These are phyloP conservation scores for Apium graveolens DNA, from an alignment of 129 eudicot genomes.

Conservation along the genomic window DNA sequence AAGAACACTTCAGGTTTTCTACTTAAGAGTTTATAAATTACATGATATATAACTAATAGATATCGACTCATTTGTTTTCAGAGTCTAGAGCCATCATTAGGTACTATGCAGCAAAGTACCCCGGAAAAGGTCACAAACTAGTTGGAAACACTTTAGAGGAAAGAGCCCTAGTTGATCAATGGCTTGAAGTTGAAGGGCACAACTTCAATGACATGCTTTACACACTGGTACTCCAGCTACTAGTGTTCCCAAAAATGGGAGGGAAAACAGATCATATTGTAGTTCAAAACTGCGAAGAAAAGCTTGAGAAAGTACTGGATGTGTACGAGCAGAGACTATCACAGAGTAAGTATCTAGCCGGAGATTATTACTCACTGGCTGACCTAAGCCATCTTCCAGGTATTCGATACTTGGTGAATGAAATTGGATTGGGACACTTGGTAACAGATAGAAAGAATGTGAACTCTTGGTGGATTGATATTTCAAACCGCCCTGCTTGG, in stretches of 20 bases:
- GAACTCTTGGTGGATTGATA: constrained; percentile 66
- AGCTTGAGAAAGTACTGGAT: constrained; percentile 54
- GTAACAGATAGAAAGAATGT: constrained; percentile 46
- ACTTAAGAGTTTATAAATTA: background rate
- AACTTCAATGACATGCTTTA: constrained; percentile 61
- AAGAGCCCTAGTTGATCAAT: constrained; percentile 68
- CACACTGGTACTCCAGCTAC: constrained; percentile 56
- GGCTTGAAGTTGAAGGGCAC: constrained; percentile 83
- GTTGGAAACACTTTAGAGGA: constrained; percentile 66
- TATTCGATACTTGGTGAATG: constrained; percentile 50
- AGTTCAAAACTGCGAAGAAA: constrained; percentile 29
- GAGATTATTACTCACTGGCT: constrained; percentile 51
- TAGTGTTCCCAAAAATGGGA: constrained; percentile 62
- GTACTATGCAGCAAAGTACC: constrained; percentile 59
- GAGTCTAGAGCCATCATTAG: constrained; percentile 84
- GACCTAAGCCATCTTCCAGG: constrained; percentile 74
- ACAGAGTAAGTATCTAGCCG: constrained; percentile 44
- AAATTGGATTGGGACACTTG: constrained; percentile 44
- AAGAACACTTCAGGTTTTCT: background rate
- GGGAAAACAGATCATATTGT: constrained; percentile 34
- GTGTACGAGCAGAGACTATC: constrained; percentile 58
- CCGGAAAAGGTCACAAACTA: constrained; percentile 27
- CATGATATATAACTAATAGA: background rate
- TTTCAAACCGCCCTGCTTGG: constrained; percentile 68
- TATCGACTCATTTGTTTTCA: background rate